Percentiles rank a stretch among this genome's conserved stretches.
These are phyloP conservation scores for Nadsonia commutata DNA, from an alignment of 1,139 yeast genomes.

Conservation along the genomic window DNA sequence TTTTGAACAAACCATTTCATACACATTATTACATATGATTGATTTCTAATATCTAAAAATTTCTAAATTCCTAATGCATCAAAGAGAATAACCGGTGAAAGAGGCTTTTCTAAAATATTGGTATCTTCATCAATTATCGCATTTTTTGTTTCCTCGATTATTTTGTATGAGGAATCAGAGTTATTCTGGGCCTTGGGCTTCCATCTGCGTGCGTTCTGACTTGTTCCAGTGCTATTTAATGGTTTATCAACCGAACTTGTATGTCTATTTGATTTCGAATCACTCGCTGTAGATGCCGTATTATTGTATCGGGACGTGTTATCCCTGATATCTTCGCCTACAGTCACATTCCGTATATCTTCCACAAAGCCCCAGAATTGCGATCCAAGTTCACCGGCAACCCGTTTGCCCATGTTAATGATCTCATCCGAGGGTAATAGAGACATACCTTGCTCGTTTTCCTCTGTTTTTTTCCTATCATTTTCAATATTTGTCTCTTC, in stretches of 20 bases:
- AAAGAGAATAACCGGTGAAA: background rate
- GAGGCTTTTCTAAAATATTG: too few relatives aligned
- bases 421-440: constrained; percentile 18
- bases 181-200: background rate
- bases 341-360: constrained; percentile 21
- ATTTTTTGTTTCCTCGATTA: too few relatives aligned
- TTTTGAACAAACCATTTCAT: too few relatives aligned
- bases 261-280: too few relatives aligned
- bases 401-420: constrained; percentile 20
- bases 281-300: background rate
- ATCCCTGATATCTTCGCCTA: constrained; percentile 15
- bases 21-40: too few relatives aligned
- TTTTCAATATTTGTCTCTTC: constrained; percentile 1
- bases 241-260: too few relatives aligned
- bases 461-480: background rate
- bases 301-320: background rate
- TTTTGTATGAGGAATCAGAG: too few relatives aligned
- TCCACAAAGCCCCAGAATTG: constrained; percentile 25
- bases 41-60: too few relatives aligned
- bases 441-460: background rate
- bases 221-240: too few relatives aligned
- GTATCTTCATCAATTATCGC: too few relatives aligned
- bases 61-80: background rate
- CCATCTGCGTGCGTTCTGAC: background rate
- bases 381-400: constrained; percentile 22